A percentile compares a stretch with the other conserved stretches of the same genome.
These are phyloP conservation scores for Populus davidiana DNA, from an alignment of 345 rosid genomes.

Conservation along the genomic window DNA sequence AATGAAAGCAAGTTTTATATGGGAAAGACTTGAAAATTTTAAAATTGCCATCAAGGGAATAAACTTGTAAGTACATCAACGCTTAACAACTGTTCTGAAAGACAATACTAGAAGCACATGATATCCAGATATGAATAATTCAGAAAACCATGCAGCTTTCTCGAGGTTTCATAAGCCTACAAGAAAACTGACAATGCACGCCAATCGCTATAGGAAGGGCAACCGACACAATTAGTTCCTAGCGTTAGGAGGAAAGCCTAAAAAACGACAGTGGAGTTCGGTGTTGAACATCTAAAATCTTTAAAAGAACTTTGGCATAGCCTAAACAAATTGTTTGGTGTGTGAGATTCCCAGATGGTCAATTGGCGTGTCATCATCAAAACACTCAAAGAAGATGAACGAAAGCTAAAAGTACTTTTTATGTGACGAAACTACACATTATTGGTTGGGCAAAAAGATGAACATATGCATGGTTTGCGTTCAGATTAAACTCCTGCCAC, in stretches of 20 bases:
- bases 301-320: neutral
- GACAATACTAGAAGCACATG: conserved; percentile 4
- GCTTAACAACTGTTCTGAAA: neutral
- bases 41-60: conserved; percentile 1
- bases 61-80: neutral
- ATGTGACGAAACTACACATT: neutral
- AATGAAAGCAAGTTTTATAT: conserved; percentile 1
- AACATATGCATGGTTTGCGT: neutral
- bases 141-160: neutral
- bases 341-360: neutral
- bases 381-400: neutral
- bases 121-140: neutral
- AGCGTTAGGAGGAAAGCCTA: neutral
- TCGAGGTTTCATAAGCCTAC: neutral
- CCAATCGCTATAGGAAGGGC: neutral
- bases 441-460: neutral
- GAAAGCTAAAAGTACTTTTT: neutral
- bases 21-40: neutral
- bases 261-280: neutral
- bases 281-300: neutral
- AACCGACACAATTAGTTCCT: neutral
- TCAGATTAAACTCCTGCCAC: conserved; percentile 3
- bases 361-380: conserved; percentile 5
- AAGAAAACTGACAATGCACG: neutral
- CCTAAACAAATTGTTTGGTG: neutral